A percentile compares a stretch with the other conserved stretches of the same genome.
phyloP scores from a whole-genome alignment of 2,329 filamentous ascomycete species.

The Epichloe typhina region DNA sequence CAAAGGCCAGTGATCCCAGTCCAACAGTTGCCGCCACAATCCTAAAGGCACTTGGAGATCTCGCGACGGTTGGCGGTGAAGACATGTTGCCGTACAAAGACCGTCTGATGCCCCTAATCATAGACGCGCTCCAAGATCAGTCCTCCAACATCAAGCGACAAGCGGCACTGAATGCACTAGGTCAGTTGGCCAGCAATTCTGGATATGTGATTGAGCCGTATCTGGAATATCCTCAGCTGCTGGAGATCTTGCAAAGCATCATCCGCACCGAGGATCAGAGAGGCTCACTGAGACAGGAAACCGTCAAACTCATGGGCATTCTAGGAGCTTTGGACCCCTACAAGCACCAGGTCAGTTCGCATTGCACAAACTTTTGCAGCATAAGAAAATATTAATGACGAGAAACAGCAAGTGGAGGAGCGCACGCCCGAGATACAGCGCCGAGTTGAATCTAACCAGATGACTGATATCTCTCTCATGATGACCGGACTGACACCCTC shows the following conservation, averaged over 20 bases:
- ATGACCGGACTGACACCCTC: slow-evolving; percentile 96
- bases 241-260: slow-evolving; percentile 86
- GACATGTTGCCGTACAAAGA: slow-evolving; percentile 90
- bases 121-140: slow-evolving; percentile 87
- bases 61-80: slow-evolving; percentile 85
- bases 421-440: slow-evolving; percentile 69
- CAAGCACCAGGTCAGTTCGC: slow-evolving; percentile 56
- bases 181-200: slow-evolving; percentile 87
- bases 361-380: neutral
- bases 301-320: slow-evolving; percentile 92
- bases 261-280: slow-evolving; percentile 81
- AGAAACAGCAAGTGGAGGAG: slow-evolving; percentile 62
- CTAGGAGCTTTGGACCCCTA: slow-evolving; percentile 91
- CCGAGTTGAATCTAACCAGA: slow-evolving; percentile 45
- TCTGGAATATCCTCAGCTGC: slow-evolving; percentile 81
- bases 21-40: slow-evolving; percentile 87
- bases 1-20: slow-evolving; percentile 76
- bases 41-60: slow-evolving; percentile 86
- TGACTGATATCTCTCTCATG: slow-evolving; percentile 93
- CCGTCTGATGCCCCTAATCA: slow-evolving; percentile 85
- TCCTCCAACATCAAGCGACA: slow-evolving; percentile 83
- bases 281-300: slow-evolving; percentile 76
- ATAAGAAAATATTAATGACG: slow-evolving; percentile 3
- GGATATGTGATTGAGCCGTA: slow-evolving; percentile 98
- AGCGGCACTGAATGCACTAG: slow-evolving; percentile 78